Base-by-base conservation (phyloP, 768 basidiomycete genomes). In the Boletellus ananiceps region DNA sequence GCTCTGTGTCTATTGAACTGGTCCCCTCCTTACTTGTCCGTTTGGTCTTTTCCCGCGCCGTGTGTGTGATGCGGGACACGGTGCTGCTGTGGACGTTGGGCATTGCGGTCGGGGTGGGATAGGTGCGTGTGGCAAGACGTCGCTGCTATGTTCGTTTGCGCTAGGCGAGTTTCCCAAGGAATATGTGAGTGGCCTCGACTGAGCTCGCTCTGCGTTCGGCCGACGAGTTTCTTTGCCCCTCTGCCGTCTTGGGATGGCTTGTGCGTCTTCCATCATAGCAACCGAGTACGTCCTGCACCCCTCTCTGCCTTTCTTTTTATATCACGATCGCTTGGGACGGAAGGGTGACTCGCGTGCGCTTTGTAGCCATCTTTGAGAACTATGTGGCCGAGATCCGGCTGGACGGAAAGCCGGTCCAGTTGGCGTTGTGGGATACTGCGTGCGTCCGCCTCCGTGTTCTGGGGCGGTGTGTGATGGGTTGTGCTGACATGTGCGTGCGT, bases 361-460 rank as follows among this genome's bases (percentile, higher is more conserved):
- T 18, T 44, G n/a, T 68, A 94, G 93, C 93, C 57, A 88, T 97
- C 44, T 97, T 97, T 63, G 94, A 97, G 70, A 99, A 98, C 65
- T 97, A 95, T 71, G 95, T 98, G 56, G 95, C 96, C 40, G 96
- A 99, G 76, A 97, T 99, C 62, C 78, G 92, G 58, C 76, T 99
- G 46, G 96, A 99, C 69, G 93, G 93, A 57, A 98, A 98, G 70
- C 91, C 94, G 33, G 92, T 99, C 15, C 94, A 98, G 68, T 71
- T 98, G 50, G 95, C 96, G 36, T 72, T 98, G 38, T 98, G 96
- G 96, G 96, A 99, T 78, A 98, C 96, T 47, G 96, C 96, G 94
- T 96, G 68, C 70, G 90, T 84, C 15, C 29, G n/a, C n/a, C n/a
- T n/a, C n/a, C n/a, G n/a, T n/a, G n/a, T n/a, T n/a, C n/a, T n/a